phyloP scores from a whole-genome alignment of 768 basidiomycete species.

The Serendipita sp. region DNA sequence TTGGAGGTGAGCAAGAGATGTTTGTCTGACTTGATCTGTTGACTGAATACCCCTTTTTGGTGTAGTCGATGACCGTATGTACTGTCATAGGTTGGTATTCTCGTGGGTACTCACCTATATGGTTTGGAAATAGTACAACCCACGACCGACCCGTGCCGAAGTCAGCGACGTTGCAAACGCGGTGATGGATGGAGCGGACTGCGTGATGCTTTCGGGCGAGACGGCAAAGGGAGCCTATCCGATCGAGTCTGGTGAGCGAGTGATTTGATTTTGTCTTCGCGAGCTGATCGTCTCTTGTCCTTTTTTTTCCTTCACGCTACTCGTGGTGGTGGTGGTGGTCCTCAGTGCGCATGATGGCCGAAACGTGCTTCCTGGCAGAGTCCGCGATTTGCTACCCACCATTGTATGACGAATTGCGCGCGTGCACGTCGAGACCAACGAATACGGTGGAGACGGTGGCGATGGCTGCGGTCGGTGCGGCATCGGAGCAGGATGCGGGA shows the following conservation, averaged over 20 bases:
- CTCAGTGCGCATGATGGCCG: slow-evolving; percentile 97
- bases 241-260: slow-evolving; percentile 73
- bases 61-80: slow-evolving; percentile 84
- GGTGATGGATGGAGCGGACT: slow-evolving; percentile 95
- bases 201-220: slow-evolving; percentile 99
- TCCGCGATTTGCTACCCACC: slow-evolving; percentile 90
- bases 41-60: not conserved
- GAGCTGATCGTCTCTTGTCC: not conserved
- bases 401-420: slow-evolving; percentile 75
- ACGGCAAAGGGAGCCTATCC: slow-evolving; percentile 97
- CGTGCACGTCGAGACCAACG: slow-evolving; percentile 72
- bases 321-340: not conserved
- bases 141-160: slow-evolving; percentile 95
- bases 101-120: not conserved
- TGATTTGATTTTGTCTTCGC: not conserved
- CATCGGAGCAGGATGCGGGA: slow-evolving; percentile 85
- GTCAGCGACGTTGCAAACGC: slow-evolving; percentile 99
- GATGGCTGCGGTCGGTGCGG: slow-evolving; percentile 88
- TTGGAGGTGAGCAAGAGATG: slow-evolving; percentile 56
- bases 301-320: not conserved
- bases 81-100: not conserved
- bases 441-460: slow-evolving; percentile 92
- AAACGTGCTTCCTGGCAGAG: slow-evolving; percentile 95
- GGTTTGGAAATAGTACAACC: slow-evolving; percentile 58
- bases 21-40: not conserved